Conservation (phyloP, 2,329 filamentous ascomycete genomes). For the Colletotrichum agaves region DNA sequence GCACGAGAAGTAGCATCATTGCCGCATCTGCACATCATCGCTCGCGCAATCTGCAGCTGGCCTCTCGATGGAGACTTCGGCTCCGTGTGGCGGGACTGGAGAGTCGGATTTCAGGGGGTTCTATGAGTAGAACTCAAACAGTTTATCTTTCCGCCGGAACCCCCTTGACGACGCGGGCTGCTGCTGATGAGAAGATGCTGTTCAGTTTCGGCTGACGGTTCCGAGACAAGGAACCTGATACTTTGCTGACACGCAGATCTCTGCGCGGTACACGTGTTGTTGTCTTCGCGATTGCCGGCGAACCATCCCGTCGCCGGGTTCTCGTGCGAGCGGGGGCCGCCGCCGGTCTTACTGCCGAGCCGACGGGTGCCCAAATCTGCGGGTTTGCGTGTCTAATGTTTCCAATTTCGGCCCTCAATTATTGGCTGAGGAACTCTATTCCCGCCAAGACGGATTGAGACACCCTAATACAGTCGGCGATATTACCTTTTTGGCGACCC, state of each 20-base stretch:
- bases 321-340: not conserved
- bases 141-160: not conserved
- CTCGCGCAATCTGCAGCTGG: constrained; percentile 10
- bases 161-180: constrained; percentile 1
- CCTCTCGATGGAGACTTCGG: not conserved
- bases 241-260: constrained; percentile 28
- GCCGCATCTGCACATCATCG: not conserved
- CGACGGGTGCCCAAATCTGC: not conserved
- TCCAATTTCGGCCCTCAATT: constrained; percentile 16
- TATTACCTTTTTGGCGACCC: constrained; percentile 27
- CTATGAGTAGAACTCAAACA: not conserved
- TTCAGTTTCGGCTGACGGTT: constrained; percentile 3
- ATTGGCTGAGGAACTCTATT: constrained; percentile 13
- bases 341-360: not conserved
- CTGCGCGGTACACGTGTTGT: constrained; percentile 5
- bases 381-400: constrained; percentile 4
- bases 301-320: not conserved
- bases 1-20: constrained; percentile 10
- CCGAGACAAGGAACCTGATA: constrained; percentile 9
- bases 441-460: constrained; percentile 24
- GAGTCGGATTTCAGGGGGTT: not conserved
- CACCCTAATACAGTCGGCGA: constrained; percentile 24
- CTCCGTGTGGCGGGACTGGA: not conserved
- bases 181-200: not conserved
- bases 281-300: not conserved